Evolutionary conservation across 257 asterid genomes (phyloP), one percentile per base, ranked within the genome.

Genomic region (Linaria vulgaris): DNA sequence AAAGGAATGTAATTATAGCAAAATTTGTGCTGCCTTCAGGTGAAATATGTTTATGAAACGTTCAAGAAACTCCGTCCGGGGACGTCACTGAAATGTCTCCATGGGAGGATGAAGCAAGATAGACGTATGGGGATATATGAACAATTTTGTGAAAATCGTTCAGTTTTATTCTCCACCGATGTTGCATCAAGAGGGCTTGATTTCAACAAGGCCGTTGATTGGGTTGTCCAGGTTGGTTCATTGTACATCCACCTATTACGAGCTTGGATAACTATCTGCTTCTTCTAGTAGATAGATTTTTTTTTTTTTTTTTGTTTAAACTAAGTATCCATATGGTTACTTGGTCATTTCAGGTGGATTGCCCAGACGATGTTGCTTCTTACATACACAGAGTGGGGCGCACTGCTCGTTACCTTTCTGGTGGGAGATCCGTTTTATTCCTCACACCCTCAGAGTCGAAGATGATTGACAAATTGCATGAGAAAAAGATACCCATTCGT

Each of bases 351-450:
- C 67, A 90, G 99, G 90, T 90, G 41, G 99, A 94, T 73, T 94
- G 99, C 74, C 99, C 99, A 15, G 97, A 90, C 39, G 90, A 90
- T 55, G 92, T 80, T 65, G 96, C 83, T 68, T 67, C 96, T 12
- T 94, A 94, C 87, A 82, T 90, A 75, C 99, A 94, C 74, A 84
- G 96, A 82, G 99, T 90, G 68, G 97, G 99, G 44, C 85, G 99
- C 37, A 94, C 99, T 75, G 99, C 99, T 64, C 95, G 99, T 57
- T 90, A 87, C 82, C 79, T 69, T 69, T 90, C 97, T 38, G 84
- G 85, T 47, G 99, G 99, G 69, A 87, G 73, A 74, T 82, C 99
- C 64, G 70, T 94, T 59, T 75, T 94, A 64, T 94, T 94, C 69
- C 86, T 94, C 56, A 63, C 76, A 50, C 97, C 96, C 59, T 85